These are phyloP conservation scores for Cornus controversa DNA, from an alignment of 148 eudicot genomes.

Conservation along the genomic window DNA sequence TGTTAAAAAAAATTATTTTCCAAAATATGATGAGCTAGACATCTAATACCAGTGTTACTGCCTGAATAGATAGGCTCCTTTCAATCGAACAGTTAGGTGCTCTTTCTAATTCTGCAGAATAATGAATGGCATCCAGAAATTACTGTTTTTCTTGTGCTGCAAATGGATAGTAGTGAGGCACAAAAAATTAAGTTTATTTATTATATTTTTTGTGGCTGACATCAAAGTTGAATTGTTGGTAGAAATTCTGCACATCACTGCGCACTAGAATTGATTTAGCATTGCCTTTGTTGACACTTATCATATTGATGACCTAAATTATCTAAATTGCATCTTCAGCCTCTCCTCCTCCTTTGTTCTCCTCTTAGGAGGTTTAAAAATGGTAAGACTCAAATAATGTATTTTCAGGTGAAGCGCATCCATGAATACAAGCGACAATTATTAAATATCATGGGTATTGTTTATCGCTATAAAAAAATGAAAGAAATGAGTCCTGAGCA, in stretches of 20 bases:
- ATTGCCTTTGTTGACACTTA: background rate
- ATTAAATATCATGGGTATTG: conserved; percentile 69
- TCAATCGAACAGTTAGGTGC: background rate
- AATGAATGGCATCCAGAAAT: background rate
- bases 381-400: background rate
- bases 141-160: background rate
- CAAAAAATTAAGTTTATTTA: background rate
- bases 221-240: background rate
- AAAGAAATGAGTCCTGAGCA: conserved; percentile 66
- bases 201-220: background rate
- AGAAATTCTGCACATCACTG: background rate
- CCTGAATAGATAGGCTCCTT: background rate
- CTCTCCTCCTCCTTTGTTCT: background rate
- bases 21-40: background rate
- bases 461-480: conserved; percentile 80
- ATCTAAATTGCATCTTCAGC: background rate
- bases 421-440: conserved; percentile 84
- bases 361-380: background rate
- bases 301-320: background rate
- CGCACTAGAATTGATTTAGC: background rate
- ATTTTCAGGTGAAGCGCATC: conserved; percentile 65
- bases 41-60: background rate
- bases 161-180: background rate
- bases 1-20: background rate
- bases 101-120: background rate